Percentiles rank a stretch among this genome's conserved stretches.
Conservation (phyloP, 345 rosid genomes). For the Mercurialis annua region DNA sequence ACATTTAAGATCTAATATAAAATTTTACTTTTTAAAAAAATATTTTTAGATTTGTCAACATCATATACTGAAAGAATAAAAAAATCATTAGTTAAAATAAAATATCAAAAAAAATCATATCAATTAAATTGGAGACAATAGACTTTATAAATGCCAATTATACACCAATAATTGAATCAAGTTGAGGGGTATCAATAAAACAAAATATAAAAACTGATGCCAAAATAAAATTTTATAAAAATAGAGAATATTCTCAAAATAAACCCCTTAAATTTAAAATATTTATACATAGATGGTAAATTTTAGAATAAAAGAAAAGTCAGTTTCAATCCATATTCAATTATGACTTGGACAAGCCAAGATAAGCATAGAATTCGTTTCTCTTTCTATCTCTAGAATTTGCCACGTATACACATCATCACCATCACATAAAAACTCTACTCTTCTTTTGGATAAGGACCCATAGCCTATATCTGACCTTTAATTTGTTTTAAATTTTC, state of each 20-base stretch:
- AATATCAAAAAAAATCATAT: too few relatives aligned
- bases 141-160: too few relatives aligned
- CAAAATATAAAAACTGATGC: background rate
- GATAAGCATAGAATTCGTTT: constrained; percentile 12
- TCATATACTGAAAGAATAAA: too few relatives aligned
- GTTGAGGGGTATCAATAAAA: background rate
- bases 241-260: background rate
- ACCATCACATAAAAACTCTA: background rate
- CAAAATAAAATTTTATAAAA: background rate
- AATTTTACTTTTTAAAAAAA: too few relatives aligned
- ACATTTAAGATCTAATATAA: too few relatives aligned
- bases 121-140: too few relatives aligned
- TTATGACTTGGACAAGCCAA: constrained; percentile 4
- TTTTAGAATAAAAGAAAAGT: background rate
- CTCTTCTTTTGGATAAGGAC: constrained; percentile 20
- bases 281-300: background rate
- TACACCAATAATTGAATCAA: too few relatives aligned
- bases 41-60: too few relatives aligned
- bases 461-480: background rate
- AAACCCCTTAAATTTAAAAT: background rate
- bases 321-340: too few relatives aligned
- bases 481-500: too few relatives aligned
- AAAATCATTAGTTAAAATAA: too few relatives aligned
- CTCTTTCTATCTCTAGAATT: background rate
- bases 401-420: constrained; percentile 5